A percentile compares a stretch with the other conserved stretches of the same genome.
These are phyloP conservation scores for Hirsutella minnesotensis DNA, from an alignment of 2,329 filamentous ascomycete species.

Conservation along the genomic window DNA sequence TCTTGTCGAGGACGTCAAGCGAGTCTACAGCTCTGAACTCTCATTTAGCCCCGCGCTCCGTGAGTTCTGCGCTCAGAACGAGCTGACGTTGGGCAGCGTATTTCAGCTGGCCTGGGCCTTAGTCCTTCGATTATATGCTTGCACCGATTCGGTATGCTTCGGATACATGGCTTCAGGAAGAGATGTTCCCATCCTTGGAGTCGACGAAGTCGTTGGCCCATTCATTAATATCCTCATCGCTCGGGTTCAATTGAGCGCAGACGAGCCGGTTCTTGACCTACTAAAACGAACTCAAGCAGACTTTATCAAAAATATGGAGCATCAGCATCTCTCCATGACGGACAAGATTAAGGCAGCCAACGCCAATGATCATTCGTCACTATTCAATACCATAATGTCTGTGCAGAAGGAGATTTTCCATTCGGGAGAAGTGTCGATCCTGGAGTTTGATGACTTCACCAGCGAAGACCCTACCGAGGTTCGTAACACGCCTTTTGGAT, in stretches of 20 bases:
- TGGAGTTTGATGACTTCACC: too few relatives aligned
- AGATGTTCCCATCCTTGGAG: slow-evolving; percentile 3
- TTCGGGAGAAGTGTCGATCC: too few relatives aligned
- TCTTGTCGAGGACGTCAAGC: background rate
- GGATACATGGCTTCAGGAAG: slow-evolving; percentile 6
- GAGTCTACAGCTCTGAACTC: background rate
- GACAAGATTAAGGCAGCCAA: too few relatives aligned
- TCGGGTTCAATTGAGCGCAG: background rate
- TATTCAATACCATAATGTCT: too few relatives aligned
- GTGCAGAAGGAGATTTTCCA: too few relatives aligned
- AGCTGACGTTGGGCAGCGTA: slow-evolving; percentile 5
- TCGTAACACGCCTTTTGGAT: too few relatives aligned
- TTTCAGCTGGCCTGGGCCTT: slow-evolving; percentile 6
- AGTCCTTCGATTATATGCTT: slow-evolving; percentile 4
- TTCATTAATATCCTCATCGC: slow-evolving; percentile 6
- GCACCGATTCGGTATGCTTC: slow-evolving; percentile 3
- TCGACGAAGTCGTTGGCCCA: slow-evolving; percentile 4
- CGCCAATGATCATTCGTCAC: too few relatives aligned
- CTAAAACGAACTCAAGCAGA: background rate
- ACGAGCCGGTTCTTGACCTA: too few relatives aligned
- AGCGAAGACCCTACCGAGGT: too few relatives aligned
- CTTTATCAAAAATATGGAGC: background rate
- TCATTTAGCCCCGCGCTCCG: background rate
- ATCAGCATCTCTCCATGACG: too few relatives aligned
- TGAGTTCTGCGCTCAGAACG: slow-evolving; percentile 1